phyloP scores from a whole-genome alignment of 1,284 basidiomycete genomes.

The Boletus calvinii region DNA sequence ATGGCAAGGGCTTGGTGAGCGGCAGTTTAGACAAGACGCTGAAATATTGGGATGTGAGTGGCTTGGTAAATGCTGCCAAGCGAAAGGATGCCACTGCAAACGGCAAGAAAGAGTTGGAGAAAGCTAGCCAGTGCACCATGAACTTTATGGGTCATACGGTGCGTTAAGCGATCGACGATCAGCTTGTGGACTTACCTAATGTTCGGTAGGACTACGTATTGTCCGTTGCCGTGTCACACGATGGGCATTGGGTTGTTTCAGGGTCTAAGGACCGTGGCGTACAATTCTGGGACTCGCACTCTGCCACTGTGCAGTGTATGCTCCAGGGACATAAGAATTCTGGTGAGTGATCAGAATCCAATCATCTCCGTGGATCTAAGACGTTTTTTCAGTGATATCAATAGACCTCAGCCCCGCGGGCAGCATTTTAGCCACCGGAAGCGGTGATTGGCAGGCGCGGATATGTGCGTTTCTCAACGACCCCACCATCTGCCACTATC shows the following conservation, averaged over 20 bases:
- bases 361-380: slow-evolving; percentile 13
- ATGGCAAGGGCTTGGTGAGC: slow-evolving; percentile 75
- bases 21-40: slow-evolving; percentile 86
- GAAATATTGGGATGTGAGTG: slow-evolving; percentile 81
- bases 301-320: slow-evolving; percentile 76
- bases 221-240: slow-evolving; percentile 76
- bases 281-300: slow-evolving; percentile 82
- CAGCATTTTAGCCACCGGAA: slow-evolving; percentile 78
- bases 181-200: slow-evolving; percentile 7
- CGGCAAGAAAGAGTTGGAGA: slow-evolving; percentile 34
- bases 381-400: slow-evolving; percentile 62
- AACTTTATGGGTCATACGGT: slow-evolving; percentile 87
- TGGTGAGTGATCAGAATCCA: slow-evolving; percentile 36
- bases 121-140: slow-evolving; percentile 60
- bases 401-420: slow-evolving; percentile 78
- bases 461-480: slow-evolving; percentile 55
- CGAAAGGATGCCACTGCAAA: slow-evolving; percentile 43
- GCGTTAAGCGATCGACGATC: slow-evolving; percentile 24
- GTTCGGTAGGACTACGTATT: slow-evolving; percentile 68
- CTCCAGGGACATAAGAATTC: slow-evolving; percentile 91
- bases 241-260: slow-evolving; percentile 87
- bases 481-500: not conserved
- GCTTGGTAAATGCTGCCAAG: slow-evolving; percentile 39
- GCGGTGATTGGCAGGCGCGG: slow-evolving; percentile 81
- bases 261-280: slow-evolving; percentile 90